Evolutionary conservation across 345 rosid genomes (phyloP), one percentile per base, ranked within the genome.

Genomic region (Rhodomyrtus tomentosa): DNA sequence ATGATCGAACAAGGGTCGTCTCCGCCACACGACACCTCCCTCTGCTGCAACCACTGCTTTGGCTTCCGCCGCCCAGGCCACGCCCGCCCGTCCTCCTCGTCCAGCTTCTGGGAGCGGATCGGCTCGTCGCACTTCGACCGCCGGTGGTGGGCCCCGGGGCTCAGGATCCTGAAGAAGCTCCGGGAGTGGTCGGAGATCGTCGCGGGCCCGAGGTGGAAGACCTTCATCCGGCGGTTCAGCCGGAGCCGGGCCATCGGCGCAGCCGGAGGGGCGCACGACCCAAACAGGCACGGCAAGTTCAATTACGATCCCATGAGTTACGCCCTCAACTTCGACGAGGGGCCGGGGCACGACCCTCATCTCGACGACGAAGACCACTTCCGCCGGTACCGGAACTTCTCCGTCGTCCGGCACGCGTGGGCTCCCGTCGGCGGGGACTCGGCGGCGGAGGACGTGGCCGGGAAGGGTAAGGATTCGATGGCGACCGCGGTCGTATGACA

Each of bases 191-290:
- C 99, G 2, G 99, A 95, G 90, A 86, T 97, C 92, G 93, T 92
- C 9, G 99, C 98, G 24, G 99, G 99, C 2, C 99, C 99, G 9
- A 90, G 88, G 84, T 97, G 99, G 99, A 97, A 97, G 88, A 97
- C 98, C 42, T 97, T 97, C 89, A 95, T 97, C 24, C 85, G 99
- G 83, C 84, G 98, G 81, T 94, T 97, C 84, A 97, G 94, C 85
- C 88, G 98, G 86, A 93, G 84, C 76, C 76, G 83, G 58, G 25
- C 24, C 42, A 55, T 14, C 54, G 58, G 59, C 29, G n/a, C 58
- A 14, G 45, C n/a, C 8, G 59, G 83, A 25, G 38, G 42, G 1
- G 38, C 54, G 11, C 42, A 81, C 56, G 58, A 51, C 55, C 58
- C 21, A 5, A 54, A 86, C 55, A 84, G 92, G 48, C 91, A 88